Conservation (phyloP, 352 stramenopile species). For the Globisporangium carolinianum region DNA sequence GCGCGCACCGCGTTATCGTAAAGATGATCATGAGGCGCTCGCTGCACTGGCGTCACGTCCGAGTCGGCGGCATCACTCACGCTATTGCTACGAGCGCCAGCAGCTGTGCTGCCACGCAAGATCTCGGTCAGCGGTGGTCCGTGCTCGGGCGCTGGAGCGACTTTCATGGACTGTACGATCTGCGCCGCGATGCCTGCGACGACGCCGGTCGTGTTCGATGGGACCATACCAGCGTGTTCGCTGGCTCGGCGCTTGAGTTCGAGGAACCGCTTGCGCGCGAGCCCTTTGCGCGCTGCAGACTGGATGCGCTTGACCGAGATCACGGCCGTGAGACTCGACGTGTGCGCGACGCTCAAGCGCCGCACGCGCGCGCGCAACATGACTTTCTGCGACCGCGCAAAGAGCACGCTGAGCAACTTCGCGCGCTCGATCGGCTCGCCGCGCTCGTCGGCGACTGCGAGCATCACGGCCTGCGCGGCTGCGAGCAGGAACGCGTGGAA, state of each 20-base stretch:
- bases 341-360: slow-evolving; percentile 12
- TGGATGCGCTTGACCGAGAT: slow-evolving; percentile 36
- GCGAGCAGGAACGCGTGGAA: slow-evolving; percentile 36
- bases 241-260: slow-evolving; percentile 13
- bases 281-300: slow-evolving; percentile 14
- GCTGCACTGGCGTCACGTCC: background rate
- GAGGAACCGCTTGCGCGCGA: slow-evolving; percentile 19
- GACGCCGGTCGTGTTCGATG: background rate
- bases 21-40: no score
- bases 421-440: slow-evolving; percentile 22
- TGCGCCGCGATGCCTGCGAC: slow-evolving; percentile 5
- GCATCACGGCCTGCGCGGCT: slow-evolving; percentile 25
- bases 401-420: slow-evolving; percentile 17
- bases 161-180: slow-evolving; percentile 15
- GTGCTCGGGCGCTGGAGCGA: slow-evolving; percentile 3
- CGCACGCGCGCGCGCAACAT: slow-evolving; percentile 13
- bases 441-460: slow-evolving; percentile 18
- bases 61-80: no score
- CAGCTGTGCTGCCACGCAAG: background rate
- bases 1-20: background rate
- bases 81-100: no score
- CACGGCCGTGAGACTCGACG: slow-evolving; percentile 18
- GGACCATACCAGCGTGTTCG: background rate
- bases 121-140: slow-evolving; percentile 3
- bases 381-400: slow-evolving; percentile 20